Base-by-base conservation (phyloP, 371 early-diverging fungal genomes). In the Rhizomucor pusillus region DNA sequence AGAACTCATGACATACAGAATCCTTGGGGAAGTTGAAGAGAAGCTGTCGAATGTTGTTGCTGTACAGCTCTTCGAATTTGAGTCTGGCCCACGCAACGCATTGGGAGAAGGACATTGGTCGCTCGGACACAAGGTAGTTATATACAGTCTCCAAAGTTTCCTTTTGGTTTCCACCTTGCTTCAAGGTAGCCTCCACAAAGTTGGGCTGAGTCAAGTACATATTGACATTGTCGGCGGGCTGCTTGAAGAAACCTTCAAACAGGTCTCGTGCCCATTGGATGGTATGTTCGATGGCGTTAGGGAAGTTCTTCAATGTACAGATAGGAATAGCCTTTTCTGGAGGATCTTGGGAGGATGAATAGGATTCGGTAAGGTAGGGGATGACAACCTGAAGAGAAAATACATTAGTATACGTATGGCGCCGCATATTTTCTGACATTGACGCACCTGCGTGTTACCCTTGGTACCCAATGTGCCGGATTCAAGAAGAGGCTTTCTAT, bases 301-400 rank as follows among this genome's bases (percentile, higher is more conserved):
- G 99, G 88, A 99, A 99, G 81, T 97, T 98, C 85, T 98, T 97
- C 52, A 99, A 85, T 3, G 99, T 99, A 85, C 99, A 99, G 60
- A 97, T 92, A 35, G 99, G 99, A 58, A 99, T 98, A 22, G 94
- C 88, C 75, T 95, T 98, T 74, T 99, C 99, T 33, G 98, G 99
- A 0, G 99, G 99, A 73, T 99, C 99, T 63, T 92, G 91, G 41
- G 97, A 96, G 9, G 96, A 96, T 3, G 95, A 94, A 82, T 99
- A 99, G 35, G 98, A 95, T 79, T 99, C 99, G 24, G 99, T 99
- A 62, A 95, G 63, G 71, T 81, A 80, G 2, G 99, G 99, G 50
- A 99, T 71, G 7, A 99, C 91, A 10, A 98, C 93, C 57, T 56
- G 43, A 12, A 19, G 5, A n/a, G 13, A 25, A 10, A 14, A 39